A percentile compares a stretch with the other conserved stretches of the same genome.
phyloP scores from a whole-genome alignment of 2,329 filamentous ascomycete genomes.

The Tolypocladium album region DNA sequence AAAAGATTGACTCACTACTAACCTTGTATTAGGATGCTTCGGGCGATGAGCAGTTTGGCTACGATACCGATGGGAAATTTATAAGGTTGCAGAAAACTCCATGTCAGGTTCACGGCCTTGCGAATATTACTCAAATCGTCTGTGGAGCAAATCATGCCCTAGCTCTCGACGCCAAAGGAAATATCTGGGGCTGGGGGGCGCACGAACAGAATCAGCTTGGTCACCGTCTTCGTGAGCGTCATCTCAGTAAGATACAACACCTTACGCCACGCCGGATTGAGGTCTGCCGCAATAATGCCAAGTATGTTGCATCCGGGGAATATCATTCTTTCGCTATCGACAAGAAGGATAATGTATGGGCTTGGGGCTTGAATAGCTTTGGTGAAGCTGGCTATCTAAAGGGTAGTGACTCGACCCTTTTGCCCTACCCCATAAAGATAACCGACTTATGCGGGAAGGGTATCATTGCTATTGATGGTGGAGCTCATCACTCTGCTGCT shows the following conservation, averaged over 20 bases:
- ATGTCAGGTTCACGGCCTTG: constrained; percentile 38
- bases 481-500: constrained; percentile 52
- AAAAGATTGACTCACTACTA: no score
- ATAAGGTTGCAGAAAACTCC: constrained; percentile 34
- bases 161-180: constrained; percentile 42
- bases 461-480: constrained; percentile 55
- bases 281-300: constrained; percentile 50
- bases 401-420: constrained; percentile 35
- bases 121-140: constrained; percentile 47
- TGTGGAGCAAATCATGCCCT: constrained; percentile 56
- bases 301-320: constrained; percentile 52
- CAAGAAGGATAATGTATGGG: constrained; percentile 54
- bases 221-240: constrained; percentile 36
- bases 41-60: constrained; percentile 38
- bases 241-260: constrained; percentile 16
- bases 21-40: constrained; percentile 12
- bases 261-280: constrained; percentile 35
- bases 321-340: constrained; percentile 70
- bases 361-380: constrained; percentile 75
- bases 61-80: constrained; percentile 22
- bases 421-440: constrained; percentile 54
- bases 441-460: constrained; percentile 46
- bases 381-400: constrained; percentile 53
- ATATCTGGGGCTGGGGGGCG: neutral
- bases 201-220: constrained; percentile 41